phyloP scores from a whole-genome alignment of 768 basidiomycete genomes.

The Goffeauzyma gilvescens region DNA sequence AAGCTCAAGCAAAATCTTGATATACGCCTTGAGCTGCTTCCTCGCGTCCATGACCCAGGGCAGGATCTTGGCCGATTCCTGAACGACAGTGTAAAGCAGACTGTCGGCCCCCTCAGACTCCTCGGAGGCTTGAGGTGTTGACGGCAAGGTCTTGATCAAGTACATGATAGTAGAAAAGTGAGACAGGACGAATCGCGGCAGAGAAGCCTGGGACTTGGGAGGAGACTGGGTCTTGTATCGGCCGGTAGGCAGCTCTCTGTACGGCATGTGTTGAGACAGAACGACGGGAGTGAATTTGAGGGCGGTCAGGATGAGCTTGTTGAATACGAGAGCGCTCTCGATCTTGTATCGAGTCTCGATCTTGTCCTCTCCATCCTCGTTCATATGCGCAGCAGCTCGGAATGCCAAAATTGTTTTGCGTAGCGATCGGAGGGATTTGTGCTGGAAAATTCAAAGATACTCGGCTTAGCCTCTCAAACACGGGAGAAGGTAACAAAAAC shows the following conservation, averaged over 20 bases:
- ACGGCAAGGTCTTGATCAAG: constrained; percentile 53
- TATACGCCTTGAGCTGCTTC: constrained; percentile 64
- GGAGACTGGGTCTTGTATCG: constrained; percentile 75
- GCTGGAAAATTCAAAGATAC: constrained; percentile 43
- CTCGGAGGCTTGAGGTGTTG: constrained; percentile 34
- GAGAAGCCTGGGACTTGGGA: constrained; percentile 56
- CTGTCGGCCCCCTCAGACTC: constrained; percentile 17
- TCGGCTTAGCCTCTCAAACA: no score
- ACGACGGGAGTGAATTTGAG: constrained; percentile 80
- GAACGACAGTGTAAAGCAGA: constrained; percentile 44
- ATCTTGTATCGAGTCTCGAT: constrained; percentile 60
- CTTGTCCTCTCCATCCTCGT: constrained; percentile 45
- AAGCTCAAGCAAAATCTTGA: constrained; percentile 69
- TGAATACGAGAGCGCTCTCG: constrained; percentile 71
- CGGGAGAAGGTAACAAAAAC: no score
- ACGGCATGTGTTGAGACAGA: constrained; percentile 68
- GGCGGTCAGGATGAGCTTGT: constrained; percentile 70
- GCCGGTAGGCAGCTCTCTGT: constrained; percentile 60
- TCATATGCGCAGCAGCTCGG: constrained; percentile 72
- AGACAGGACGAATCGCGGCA: constrained; percentile 71
- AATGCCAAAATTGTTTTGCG: constrained; percentile 74
- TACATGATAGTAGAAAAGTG: constrained; percentile 75
- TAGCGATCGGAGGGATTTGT: constrained; percentile 64
- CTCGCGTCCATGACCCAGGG: constrained; percentile 72
- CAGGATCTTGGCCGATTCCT: constrained; percentile 69